Percentiles rank a stretch among this genome's conserved stretches.
Evolutionary conservation across 192 early-diverging fungal species (phyloP).

Genomic region (Coemansia sp.): DNA sequence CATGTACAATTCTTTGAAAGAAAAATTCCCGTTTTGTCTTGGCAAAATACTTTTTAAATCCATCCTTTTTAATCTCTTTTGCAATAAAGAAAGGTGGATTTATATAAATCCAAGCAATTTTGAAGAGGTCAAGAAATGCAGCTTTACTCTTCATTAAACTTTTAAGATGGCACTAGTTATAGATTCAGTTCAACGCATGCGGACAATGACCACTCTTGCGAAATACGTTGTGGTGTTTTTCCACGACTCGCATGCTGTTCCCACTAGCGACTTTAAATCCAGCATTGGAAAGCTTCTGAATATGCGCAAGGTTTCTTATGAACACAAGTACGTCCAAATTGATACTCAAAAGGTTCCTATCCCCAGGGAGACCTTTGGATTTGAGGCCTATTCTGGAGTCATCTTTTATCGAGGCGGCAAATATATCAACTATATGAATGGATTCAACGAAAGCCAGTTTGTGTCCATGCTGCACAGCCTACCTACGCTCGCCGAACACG

Average conservation of each 20-base stretch:
- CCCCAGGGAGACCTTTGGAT: constrained; percentile 2
- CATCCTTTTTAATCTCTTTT: neutral
- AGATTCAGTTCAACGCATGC: neutral
- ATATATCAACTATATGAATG: constrained; percentile 7
- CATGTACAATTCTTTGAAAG: constrained; percentile 7
- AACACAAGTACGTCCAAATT: constrained; percentile 7
- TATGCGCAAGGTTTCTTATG: neutral
- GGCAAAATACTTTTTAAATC: neutral
- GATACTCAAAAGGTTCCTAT: neutral
- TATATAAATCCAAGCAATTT: too few species aligned
- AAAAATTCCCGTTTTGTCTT: neutral
- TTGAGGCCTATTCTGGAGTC: constrained; percentile 1
- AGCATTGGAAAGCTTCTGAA: neutral
- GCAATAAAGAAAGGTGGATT: too few species aligned
- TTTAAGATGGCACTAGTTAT: constrained; percentile 3
- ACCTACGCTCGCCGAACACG: neutral
- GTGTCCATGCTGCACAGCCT: neutral
- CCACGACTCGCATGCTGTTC: neutral
- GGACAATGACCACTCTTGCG: neutral
- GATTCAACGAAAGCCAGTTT: constrained; percentile 1
- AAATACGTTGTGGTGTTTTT: constrained; percentile 10
- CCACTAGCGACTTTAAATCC: neutral
- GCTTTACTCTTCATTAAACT: too few species aligned
- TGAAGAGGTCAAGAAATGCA: too few species aligned
- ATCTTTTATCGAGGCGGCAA: constrained; percentile 8